Evolutionary conservation across 2,329 filamentous ascomycete species (phyloP).

Genomic region (Ophiostoma montium): DNA sequence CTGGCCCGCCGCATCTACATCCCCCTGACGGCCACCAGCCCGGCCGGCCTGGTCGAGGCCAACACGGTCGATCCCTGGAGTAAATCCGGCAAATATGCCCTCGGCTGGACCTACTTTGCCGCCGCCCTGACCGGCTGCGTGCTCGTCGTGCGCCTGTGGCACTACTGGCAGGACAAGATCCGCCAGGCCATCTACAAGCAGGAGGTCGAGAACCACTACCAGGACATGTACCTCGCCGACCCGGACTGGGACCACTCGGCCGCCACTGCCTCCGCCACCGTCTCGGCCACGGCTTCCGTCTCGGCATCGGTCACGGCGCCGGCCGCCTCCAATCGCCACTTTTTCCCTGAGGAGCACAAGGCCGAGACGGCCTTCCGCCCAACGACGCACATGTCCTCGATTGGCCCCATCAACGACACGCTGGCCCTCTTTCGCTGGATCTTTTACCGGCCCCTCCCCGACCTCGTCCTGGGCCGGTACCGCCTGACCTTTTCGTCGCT

Average conservation of each 20-base stretch:
- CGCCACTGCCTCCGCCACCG: constrained; percentile 18
- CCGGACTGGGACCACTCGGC: constrained; percentile 31
- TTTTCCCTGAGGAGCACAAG: constrained; percentile 17
- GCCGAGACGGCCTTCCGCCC: constrained; percentile 43
- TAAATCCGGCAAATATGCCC: constrained; percentile 69
- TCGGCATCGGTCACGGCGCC: not conserved
- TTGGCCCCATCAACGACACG: constrained; percentile 60
- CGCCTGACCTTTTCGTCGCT: constrained; percentile 70
- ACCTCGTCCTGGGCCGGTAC: constrained; percentile 52
- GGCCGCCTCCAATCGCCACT: not conserved
- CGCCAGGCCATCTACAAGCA: constrained; percentile 81
- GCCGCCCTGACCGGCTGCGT: constrained; percentile 56
- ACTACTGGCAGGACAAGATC: constrained; percentile 88
- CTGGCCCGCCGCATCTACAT: constrained; percentile 44
- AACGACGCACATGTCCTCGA: constrained; percentile 62
- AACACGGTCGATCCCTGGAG: constrained; percentile 63
- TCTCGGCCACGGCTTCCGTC: constrained; percentile 21
- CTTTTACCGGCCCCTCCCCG: constrained; percentile 76
- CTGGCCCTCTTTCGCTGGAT: constrained; percentile 77
- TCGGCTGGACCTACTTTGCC: constrained; percentile 82
- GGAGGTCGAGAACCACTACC: constrained; percentile 54
- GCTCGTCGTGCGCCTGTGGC: constrained; percentile 60
- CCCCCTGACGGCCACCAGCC: constrained; percentile 43
- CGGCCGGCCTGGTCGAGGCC: constrained; percentile 47
- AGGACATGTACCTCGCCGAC: constrained; percentile 35